phyloP scores from a whole-genome alignment of 768 basidiomycete genomes.

The Xerocomus spinulosus region DNA sequence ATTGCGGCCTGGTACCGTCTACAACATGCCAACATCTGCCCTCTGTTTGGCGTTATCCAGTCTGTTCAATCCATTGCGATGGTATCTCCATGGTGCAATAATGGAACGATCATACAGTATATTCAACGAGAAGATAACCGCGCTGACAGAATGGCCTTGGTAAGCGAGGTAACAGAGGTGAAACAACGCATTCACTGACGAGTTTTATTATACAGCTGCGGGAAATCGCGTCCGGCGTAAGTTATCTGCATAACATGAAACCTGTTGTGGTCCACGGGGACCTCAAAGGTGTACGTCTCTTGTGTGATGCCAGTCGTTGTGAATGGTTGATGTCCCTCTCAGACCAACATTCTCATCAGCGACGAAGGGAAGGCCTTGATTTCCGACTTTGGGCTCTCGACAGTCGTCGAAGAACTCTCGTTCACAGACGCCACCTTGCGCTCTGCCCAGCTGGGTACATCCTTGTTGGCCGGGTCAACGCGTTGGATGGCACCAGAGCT shows the following conservation, averaged over 20 bases:
- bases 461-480: slow-evolving; percentile 32
- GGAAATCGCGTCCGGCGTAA: slow-evolving; percentile 53
- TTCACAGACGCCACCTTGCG: slow-evolving; percentile 24
- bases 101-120: slow-evolving; percentile 52
- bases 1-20: slow-evolving; percentile 55
- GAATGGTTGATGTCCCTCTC: not conserved
- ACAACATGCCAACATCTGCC: slow-evolving; percentile 51
- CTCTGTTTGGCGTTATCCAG: slow-evolving; percentile 52
- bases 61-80: slow-evolving; percentile 50
- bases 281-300: slow-evolving; percentile 50
- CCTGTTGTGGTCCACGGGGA: slow-evolving; percentile 59
- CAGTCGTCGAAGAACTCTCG: slow-evolving; percentile 51
- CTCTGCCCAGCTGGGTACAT: slow-evolving; percentile 26
- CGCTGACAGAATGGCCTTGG: slow-evolving; percentile 45
- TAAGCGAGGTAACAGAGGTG: slow-evolving; percentile 23
- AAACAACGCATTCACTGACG: not conserved
- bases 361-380: slow-evolving; percentile 49
- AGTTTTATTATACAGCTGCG: slow-evolving; percentile 33
- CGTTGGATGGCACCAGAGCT: slow-evolving; percentile 53
- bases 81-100: slow-evolving; percentile 62
- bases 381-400: slow-evolving; percentile 60
- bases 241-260: slow-evolving; percentile 52
- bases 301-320: not conserved
- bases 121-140: slow-evolving; percentile 37
- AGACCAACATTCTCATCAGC: slow-evolving; percentile 58